Evolutionary conservation across 352 stramenopile species (phyloP).

Genomic region (Nothophytophthora sp.): DNA sequence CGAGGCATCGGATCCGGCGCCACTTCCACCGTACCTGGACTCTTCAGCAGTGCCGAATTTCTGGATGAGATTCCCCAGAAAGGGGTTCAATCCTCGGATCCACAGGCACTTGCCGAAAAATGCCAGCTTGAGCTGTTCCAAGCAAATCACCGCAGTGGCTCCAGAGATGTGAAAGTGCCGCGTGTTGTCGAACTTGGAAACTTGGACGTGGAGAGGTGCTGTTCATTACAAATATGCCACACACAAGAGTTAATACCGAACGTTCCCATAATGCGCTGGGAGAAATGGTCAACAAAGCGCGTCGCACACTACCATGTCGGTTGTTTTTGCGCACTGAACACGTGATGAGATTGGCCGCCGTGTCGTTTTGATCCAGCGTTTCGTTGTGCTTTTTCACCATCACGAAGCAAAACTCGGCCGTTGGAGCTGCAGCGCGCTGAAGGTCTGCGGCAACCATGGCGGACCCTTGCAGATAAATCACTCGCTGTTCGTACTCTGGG

Average conservation of each 20-base stretch:
- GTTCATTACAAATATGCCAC: not conserved
- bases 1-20: not conserved
- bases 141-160: conserved; percentile 67
- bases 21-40: conserved; percentile 30
- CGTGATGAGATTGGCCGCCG: conserved; percentile 69
- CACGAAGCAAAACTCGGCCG: conserved; percentile 68
- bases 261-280: not conserved
- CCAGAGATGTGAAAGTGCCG: conserved; percentile 74
- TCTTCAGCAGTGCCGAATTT: conserved; percentile 46
- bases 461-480: conserved; percentile 77
- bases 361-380: conserved; percentile 64
- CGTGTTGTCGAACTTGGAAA: conserved; percentile 77
- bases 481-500: conserved; percentile 71
- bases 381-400: conserved; percentile 74
- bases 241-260: not conserved
- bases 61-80: conserved; percentile 78
- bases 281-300: no score
- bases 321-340: conserved; percentile 82
- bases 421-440: conserved; percentile 47
- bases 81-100: conserved; percentile 70
- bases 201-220: conserved; percentile 75
- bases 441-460: conserved; percentile 77
- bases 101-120: conserved; percentile 77
- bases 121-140: conserved; percentile 73
- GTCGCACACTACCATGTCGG: conserved; percentile 36